Base-by-base conservation (phyloP, 257 asterid genomes). In the Coffea eugenioides region DNA sequence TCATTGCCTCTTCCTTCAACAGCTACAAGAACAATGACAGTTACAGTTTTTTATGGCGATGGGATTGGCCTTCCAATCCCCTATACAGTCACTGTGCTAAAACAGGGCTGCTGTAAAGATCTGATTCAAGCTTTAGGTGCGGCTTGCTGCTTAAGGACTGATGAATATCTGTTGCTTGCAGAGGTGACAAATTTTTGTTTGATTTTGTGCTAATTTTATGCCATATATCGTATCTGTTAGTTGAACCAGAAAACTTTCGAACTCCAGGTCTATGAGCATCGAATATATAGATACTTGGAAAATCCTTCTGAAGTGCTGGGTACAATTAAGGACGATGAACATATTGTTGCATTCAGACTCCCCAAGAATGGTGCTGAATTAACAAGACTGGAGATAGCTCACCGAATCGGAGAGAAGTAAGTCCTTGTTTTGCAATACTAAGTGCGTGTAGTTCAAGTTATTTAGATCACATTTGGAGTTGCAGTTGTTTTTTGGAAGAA, bases 1-100 rank as follows among this genome's bases (percentile, higher is more conserved):
- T 91, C 99, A 10, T 79, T 96, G 88, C 99, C 99, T 43, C 97
- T 96, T 77, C 98, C 99, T 70, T 91, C 99, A 84, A 91, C 94
- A 41, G 97, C 92, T 79, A 93, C 95, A 77, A 85, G 97, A 81
- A 83, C 88, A 52, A 87, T 93, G 92, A 96, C 96, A 18, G 84
- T 91, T 74, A 90, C 99, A 6, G 91, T 96, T 81, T 88, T 94
- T 82, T 89, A 88, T 80, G 97, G 96, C 77, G 97, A 91, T 83
- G 98, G 98, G 77, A 87, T 91, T 83, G 90, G 91, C 80, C 97
- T 96, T 84, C 98, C 99, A 45, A 94, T 90, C 91, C 97, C 99
- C 62, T 94, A 84, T 86, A 96, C 95, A 7, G 95, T 96, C 80
- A 90, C 92, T 69, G 86, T 94, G 73, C 83, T 87, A 67, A 96